These are phyloP conservation scores for Aspergillus vadensis DNA, from an alignment of 2,329 filamentous ascomycete genomes.

Conservation along the genomic window DNA sequence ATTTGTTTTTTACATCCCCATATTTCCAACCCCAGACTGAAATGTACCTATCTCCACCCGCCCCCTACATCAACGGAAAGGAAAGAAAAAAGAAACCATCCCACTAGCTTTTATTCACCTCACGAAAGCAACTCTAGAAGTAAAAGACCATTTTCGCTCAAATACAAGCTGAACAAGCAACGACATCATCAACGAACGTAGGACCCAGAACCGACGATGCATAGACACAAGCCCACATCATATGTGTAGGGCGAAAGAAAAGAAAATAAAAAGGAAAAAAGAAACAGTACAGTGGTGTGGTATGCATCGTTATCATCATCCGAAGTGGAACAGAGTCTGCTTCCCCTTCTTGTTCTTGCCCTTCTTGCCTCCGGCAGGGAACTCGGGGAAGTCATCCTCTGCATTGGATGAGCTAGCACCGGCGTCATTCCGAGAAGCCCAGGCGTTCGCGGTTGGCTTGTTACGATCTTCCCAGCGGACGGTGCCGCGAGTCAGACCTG, in stretches of 20 bases:
- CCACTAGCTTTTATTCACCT: not conserved
- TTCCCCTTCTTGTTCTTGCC: conserved; percentile 46
- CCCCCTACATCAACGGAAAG: not conserved
- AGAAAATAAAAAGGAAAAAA: not conserved
- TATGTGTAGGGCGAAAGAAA: not conserved
- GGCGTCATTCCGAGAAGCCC: conserved; percentile 32
- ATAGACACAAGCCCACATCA: not conserved
- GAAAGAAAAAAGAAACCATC: not conserved
- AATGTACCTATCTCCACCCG: not conserved
- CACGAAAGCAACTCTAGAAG: not conserved
- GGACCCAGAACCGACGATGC: not conserved
- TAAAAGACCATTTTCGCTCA: not conserved
- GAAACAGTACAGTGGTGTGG: not conserved
- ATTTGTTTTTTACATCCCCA: not conserved
- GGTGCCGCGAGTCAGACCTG: conserved; percentile 50
- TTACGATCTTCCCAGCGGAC: conserved; percentile 49
- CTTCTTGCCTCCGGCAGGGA: conserved; percentile 34
- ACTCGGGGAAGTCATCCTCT: conserved; percentile 24
- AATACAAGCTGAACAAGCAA: conserved; percentile 3
- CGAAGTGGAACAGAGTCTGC: conserved; percentile 45
- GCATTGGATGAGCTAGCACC: conserved; percentile 23
- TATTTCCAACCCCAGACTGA: too few relatives aligned
- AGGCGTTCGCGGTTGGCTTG: conserved; percentile 39
- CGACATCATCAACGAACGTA: not conserved
- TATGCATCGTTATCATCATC: conserved; percentile 22